Evolutionary conservation across 257 asterid species (phyloP), one percentile per base, ranked within the genome.

Genomic region (Plantago elongata): DNA sequence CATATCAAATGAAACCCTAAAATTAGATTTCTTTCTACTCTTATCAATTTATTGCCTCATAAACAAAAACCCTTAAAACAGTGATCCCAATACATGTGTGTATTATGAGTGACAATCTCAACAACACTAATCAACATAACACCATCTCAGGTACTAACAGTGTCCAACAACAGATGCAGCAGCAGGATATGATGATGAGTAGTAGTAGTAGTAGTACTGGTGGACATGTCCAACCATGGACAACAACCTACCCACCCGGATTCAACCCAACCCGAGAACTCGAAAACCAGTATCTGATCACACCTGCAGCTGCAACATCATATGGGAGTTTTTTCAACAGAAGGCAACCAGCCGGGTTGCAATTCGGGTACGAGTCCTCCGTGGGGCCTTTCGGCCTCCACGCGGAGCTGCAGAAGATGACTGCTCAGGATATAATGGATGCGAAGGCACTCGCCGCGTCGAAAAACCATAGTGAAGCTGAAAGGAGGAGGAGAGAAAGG

Each of bases 381-480:
- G 30, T 61, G 78, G 50, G 83, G 49, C 84, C 94, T 2, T 88
- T 90, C 42, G 89, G 91, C 4, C 87, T 90, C 61, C 97, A 90
- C 68, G 92, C 97, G 9, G 98, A 90, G 72, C 77, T 88, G 44
- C 96, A 85, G 71, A 88, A 90, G 49, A 85, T 90, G 98, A 84
- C 75, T 0, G 89, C 96, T 10, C 98, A 90, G 60, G 98, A 90
- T 67, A 90, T 84, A 5, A 90, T 90, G 96, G 98, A 88, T 61
- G 96, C 96, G 0, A 90, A 90, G 59, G 98, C 96, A 9, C 91
- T 88, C 7, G 98, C 96, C 7, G 98, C 98, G 3, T 91, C 95
- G 1, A 91, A 91, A 56, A 88, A 94, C 63, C 98, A 91, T 50
- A 91, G 98, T 58, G 98, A 91, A 74, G 98, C 98, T 16, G 98